These are phyloP conservation scores for Chara braunii DNA, from an alignment of 139 green algal species.

Conservation along the genomic window DNA sequence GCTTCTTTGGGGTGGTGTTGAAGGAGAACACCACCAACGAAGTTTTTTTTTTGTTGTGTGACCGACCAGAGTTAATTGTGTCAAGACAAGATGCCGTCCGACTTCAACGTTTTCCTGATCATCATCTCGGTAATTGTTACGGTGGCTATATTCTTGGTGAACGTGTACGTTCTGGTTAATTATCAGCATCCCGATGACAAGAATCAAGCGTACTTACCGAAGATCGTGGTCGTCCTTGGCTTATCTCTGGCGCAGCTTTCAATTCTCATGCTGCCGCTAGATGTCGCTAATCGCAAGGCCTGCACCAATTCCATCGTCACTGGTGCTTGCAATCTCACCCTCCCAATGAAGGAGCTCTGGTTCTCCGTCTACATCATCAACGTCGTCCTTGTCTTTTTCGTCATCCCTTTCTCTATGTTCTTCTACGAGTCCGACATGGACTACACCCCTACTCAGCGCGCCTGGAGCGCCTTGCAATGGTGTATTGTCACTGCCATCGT, in stretches of 20 bases:
- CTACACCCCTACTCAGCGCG: conserved; percentile 1
- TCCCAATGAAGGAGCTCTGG: conserved; percentile 88
- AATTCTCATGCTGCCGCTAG: conserved; percentile 86
- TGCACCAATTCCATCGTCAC: conserved; percentile 60
- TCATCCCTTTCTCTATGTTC: conserved; percentile 91
- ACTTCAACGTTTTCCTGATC: conserved; percentile 77
- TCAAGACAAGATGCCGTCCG: conserved; percentile 19
- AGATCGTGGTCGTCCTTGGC: conserved; percentile 75
- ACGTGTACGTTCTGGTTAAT: conserved; percentile 80
- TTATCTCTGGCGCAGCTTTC: conserved; percentile 76
- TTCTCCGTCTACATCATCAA: conserved; percentile 55
- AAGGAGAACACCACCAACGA: no score
- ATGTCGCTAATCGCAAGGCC: conserved; percentile 80
- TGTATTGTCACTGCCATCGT: conserved; percentile 8
- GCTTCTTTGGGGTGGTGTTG: no score
- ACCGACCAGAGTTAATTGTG: no score
- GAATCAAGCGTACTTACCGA: conserved; percentile 92
- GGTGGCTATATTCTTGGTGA: conserved; percentile 56
- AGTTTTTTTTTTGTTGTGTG: no score
- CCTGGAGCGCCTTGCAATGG: conserved; percentile 11
- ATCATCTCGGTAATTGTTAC: conserved; percentile 57
- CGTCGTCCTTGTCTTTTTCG: conserved; percentile 66
- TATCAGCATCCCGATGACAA: conserved; percentile 91
- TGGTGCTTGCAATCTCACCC: conserved; percentile 64
- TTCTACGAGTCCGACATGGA: conserved; percentile 84